A percentile compares a stretch with the other conserved stretches of the same genome.
phyloP scores from a whole-genome alignment of 768 basidiomycete genomes.

The Suillus occidentalis region DNA sequence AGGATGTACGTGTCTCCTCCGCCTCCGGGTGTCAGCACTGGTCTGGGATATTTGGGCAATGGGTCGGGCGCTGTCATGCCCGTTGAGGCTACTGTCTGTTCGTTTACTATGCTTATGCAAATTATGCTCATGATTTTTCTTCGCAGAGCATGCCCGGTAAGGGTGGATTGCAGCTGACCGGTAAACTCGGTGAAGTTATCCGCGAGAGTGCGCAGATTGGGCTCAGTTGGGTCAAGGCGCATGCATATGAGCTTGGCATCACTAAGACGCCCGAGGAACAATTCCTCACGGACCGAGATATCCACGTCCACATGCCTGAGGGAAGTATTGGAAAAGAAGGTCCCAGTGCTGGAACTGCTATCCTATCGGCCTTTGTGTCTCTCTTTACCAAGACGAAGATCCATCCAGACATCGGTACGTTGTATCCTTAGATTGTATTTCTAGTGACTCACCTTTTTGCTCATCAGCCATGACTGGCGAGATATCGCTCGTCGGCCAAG shows the following conservation, averaged over 20 bases:
- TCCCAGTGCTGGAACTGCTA: conserved; percentile 94
- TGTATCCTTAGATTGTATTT: conserved; percentile 2
- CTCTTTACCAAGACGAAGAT: conserved; percentile 86
- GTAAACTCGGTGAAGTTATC: conserved; percentile 98
- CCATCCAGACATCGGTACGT: conserved; percentile 83
- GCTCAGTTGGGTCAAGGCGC: conserved; percentile 88
- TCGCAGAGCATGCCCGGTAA: conserved; percentile 95
- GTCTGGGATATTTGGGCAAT: conserved; percentile 94
- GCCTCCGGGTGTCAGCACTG: conserved; percentile 92
- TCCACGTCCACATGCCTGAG: conserved; percentile 98
- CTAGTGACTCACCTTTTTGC: neutral
- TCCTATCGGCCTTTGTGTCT: conserved; percentile 87
- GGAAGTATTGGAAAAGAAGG: conserved; percentile 94
- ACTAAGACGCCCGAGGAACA: conserved; percentile 69
- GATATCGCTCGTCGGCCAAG: conserved; percentile 94
- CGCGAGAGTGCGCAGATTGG: conserved; percentile 95
- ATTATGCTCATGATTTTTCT: neutral
- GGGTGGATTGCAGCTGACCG: conserved; percentile 87
- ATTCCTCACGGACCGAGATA: conserved; percentile 81
- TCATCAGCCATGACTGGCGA: conserved; percentile 93
- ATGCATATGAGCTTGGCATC: conserved; percentile 88
- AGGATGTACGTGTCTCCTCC: conserved; percentile 79
- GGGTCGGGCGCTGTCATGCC: conserved; percentile 98
- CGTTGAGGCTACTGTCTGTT: conserved; percentile 85
- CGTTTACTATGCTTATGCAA: neutral